phyloP scores from a whole-genome alignment of 2,329 filamentous ascomycete species.

The Tolypocladium ovalisporum region DNA sequence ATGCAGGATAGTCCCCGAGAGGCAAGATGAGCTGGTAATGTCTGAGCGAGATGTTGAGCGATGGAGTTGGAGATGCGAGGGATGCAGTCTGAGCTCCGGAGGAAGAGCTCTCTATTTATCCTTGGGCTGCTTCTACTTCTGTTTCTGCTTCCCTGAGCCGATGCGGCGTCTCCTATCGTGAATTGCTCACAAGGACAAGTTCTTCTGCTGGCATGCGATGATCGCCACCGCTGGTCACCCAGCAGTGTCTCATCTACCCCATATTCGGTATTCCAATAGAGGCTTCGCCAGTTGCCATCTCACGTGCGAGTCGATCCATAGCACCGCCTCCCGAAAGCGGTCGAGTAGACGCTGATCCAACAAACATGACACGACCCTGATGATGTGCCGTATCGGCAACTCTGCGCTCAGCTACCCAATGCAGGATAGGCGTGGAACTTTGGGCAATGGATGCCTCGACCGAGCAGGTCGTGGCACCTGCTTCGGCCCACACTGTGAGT shows the following conservation, averaged over 20 bases:
- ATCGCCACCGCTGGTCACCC: neutral
- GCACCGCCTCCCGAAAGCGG: slow-evolving; percentile 6
- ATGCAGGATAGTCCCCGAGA: neutral
- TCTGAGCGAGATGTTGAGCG: neutral
- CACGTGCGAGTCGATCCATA: slow-evolving; percentile 6
- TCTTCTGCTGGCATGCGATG: neutral
- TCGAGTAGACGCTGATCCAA: slow-evolving; percentile 3
- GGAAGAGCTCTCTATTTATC: neutral
- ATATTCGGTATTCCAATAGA: neutral
- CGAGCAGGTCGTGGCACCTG: neutral
- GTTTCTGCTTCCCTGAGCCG: neutral
- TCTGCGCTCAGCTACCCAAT: slow-evolving; percentile 3
- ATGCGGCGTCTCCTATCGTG: neutral
- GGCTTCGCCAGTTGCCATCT: slow-evolving; percentile 1
- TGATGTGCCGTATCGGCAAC: neutral
- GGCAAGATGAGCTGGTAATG: neutral
- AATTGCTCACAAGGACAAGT: neutral
- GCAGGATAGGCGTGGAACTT: slow-evolving; percentile 4
- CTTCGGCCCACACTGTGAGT: neutral
- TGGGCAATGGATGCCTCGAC: neutral
- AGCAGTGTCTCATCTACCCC: neutral
- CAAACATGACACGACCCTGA: neutral
- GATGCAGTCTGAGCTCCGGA: neutral
- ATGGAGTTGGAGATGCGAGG: neutral
- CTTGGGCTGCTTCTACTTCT: neutral